Conservation (phyloP, 164 flowering plant species). For the Magnolia officinalis region DNA sequence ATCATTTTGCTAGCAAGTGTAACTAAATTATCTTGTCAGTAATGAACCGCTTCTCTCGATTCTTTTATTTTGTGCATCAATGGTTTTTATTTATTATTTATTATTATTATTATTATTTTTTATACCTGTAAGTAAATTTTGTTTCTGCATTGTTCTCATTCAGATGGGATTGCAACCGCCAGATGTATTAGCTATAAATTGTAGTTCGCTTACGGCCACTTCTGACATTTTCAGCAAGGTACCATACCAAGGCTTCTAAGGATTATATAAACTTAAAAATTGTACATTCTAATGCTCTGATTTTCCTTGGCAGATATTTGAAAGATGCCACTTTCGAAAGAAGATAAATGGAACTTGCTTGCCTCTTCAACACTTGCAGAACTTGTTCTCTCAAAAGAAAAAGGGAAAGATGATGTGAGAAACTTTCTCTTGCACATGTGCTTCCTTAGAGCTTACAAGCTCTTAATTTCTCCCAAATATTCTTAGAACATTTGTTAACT, state of each 20-base stretch:
- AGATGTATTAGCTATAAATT: constrained; percentile 58
- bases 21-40: neutral
- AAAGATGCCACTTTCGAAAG: constrained; percentile 30
- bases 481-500: neutral
- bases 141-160: neutral
- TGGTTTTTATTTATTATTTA: neutral
- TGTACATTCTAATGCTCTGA: constrained; percentile 5
- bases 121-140: neutral
- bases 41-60: neutral
- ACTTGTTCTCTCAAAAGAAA: constrained; percentile 50
- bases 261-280: neutral
- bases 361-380: constrained; percentile 56
- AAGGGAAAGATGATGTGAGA: constrained; percentile 63
- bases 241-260: neutral
- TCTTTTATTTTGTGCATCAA: neutral
- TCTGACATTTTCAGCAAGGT: constrained; percentile 85
- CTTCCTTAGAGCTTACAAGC: neutral
- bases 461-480: neutral
- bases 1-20: no score
- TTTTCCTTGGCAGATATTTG: constrained; percentile 46
- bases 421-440: constrained; percentile 1
- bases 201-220: constrained; percentile 63
- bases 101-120: neutral
- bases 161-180: constrained; percentile 60
- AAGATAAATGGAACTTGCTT: constrained; percentile 34